A percentile compares a stretch with the other conserved stretches of the same genome.
Conservation (phyloP, 768 basidiomycete species). For the Mycena albidolilacea region DNA sequence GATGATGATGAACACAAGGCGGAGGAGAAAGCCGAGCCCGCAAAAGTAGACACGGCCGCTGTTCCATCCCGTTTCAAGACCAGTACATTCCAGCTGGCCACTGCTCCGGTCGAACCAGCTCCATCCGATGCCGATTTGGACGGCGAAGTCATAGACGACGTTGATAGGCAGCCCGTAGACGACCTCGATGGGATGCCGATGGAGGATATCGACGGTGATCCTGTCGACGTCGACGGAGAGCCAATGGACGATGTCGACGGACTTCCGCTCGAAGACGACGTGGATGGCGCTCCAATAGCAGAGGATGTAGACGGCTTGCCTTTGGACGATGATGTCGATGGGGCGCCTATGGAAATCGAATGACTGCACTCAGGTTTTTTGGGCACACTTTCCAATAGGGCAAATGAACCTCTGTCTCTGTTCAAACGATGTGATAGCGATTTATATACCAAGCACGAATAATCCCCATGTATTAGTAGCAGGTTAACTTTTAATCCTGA, state of each 20-base stretch:
- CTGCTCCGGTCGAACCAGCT: conserved; percentile 50
- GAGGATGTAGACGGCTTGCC: conserved; percentile 58
- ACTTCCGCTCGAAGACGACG: conserved; percentile 54
- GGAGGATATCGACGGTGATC: conserved; percentile 57
- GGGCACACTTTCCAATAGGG: background rate
- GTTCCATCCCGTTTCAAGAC: conserved; percentile 77
- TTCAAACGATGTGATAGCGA: conserved; percentile 27
- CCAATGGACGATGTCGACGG: conserved; percentile 62
- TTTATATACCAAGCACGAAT: conserved; percentile 37
- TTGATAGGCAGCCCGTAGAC: conserved; percentile 57
- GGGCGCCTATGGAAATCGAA: conserved; percentile 59
- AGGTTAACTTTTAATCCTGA: conserved; percentile 39
- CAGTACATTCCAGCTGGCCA: conserved; percentile 78
- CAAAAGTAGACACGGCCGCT: conserved; percentile 46
- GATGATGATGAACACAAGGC: conserved; percentile 47
- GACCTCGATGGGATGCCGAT: conserved; percentile 57
- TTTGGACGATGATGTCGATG: conserved; percentile 58
- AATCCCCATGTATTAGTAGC: conserved; percentile 26
- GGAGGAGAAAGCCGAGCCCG: conserved; percentile 48
- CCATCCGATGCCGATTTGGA: conserved; percentile 59
- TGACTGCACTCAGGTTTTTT: background rate
- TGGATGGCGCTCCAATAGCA: conserved; percentile 62
- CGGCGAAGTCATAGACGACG: conserved; percentile 61
- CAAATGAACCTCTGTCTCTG: background rate
- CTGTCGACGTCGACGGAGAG: conserved; percentile 51